phyloP scores from a whole-genome alignment of 1,284 basidiomycete species.

The Ustilago tritici region DNA sequence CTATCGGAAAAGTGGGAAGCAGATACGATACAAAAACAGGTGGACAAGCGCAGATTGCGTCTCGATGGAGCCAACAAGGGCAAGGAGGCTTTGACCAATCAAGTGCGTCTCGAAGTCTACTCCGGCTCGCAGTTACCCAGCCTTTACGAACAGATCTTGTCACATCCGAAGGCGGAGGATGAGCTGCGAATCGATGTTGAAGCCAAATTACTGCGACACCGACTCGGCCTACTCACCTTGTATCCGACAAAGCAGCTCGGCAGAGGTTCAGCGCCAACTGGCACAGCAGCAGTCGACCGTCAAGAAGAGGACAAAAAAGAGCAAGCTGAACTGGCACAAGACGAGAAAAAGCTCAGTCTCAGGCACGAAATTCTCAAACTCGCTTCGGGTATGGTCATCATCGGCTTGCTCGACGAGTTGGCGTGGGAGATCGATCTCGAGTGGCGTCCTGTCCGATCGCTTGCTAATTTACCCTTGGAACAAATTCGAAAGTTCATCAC shows the following conservation, averaged over 20 bases:
- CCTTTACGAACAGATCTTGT: conserved; percentile 61
- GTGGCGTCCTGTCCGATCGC: conserved; percentile 77
- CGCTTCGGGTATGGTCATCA: conserved; percentile 78
- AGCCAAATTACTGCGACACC: conserved; percentile 56
- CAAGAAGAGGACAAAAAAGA: conserved; percentile 30
- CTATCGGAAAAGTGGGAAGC: conserved; percentile 55
- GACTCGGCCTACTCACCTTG: conserved; percentile 46
- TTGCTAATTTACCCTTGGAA: conserved; percentile 77
- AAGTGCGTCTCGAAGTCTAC: conserved; percentile 53
- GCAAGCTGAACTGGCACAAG: conserved; percentile 22
- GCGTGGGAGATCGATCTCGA: conserved; percentile 86
- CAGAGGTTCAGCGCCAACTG: conserved; percentile 25
- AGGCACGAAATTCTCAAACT: conserved; percentile 78
- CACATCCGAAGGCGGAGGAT: conserved; percentile 60
- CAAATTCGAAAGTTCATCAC: conserved; percentile 77
- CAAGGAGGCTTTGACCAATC: conserved; percentile 47
- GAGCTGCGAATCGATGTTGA: conserved; percentile 58
- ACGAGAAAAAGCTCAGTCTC: conserved; percentile 72
- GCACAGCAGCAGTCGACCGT: conserved; percentile 40
- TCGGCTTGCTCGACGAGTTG: conserved; percentile 80
- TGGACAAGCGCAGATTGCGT: conserved; percentile 58
- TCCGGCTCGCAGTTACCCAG: conserved; percentile 47
- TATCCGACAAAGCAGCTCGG: conserved; percentile 44
- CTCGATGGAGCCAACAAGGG: conserved; percentile 61
- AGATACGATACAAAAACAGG: conserved; percentile 54